A percentile compares a stretch with the other conserved stretches of the same genome.
Evolutionary conservation across 2,329 filamentous ascomycete genomes (phyloP).

Genomic region (Phaeosphaeria sp.): DNA sequence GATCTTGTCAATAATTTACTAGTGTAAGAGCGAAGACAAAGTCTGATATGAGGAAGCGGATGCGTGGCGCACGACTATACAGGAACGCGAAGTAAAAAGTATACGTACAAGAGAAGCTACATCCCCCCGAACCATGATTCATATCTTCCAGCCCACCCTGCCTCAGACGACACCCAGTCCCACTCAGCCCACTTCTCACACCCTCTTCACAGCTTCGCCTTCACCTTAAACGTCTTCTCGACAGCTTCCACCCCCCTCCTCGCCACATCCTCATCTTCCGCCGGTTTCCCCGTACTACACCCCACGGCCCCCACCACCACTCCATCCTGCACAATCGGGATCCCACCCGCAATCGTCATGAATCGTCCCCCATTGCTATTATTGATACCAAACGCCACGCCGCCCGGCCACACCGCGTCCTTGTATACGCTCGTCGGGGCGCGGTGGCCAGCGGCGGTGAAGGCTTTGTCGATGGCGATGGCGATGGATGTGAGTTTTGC

Average conservation of each 20-base stretch:
- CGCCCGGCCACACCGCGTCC: slow-evolving; percentile 61
- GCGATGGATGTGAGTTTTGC: slow-evolving; percentile 60
- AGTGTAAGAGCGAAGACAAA: too few relatives aligned
- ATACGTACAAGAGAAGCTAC: too few relatives aligned
- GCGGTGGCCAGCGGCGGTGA: slow-evolving; percentile 63
- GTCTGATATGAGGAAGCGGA: too few relatives aligned
- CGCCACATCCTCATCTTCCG: slow-evolving; percentile 62
- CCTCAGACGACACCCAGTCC: too few relatives aligned
- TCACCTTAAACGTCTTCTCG: slow-evolving; percentile 43
- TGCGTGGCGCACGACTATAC: too few relatives aligned
- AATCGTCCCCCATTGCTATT: slow-evolving; percentile 62
- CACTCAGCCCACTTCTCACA: too few relatives aligned
- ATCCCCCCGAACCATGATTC: too few relatives aligned
- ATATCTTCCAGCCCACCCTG: too few relatives aligned
- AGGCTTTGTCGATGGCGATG: slow-evolving; percentile 69
- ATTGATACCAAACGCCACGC: slow-evolving; percentile 59
- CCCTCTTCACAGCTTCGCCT: slow-evolving; percentile 49
- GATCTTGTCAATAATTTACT: too few relatives aligned
- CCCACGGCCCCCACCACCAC: slow-evolving; percentile 62
- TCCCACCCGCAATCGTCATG: slow-evolving; percentile 61
- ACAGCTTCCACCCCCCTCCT: slow-evolving; percentile 60
- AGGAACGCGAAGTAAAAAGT: too few relatives aligned
- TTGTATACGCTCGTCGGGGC: slow-evolving; percentile 61
- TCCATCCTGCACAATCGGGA: slow-evolving; percentile 58
- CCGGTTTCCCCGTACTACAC: slow-evolving; percentile 62